A percentile compares a stretch with the other conserved stretches of the same genome.
Conservation (phyloP, 345 rosid genomes). For the Eucalyptus brandiana region DNA sequence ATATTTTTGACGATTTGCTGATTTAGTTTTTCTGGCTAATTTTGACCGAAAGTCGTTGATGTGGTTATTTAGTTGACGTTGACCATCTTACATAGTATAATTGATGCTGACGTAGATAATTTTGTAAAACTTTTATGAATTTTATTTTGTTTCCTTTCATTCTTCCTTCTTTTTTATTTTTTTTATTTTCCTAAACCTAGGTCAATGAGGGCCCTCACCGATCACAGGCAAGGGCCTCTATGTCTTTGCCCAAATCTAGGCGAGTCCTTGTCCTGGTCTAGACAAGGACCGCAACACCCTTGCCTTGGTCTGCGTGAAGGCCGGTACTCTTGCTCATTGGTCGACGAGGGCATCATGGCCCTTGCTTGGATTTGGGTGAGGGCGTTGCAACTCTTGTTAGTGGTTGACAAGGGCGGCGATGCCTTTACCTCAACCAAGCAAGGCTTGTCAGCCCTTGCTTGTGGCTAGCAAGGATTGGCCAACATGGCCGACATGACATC, state of each 20-base stretch:
- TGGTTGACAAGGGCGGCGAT: not conserved
- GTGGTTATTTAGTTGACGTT: no score
- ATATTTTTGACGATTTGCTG: no score
- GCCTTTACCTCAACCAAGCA: not conserved
- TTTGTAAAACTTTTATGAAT: no score
- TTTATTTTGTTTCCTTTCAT: no score
- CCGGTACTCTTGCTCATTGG: not conserved
- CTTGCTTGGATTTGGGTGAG: not conserved
- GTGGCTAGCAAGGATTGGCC: not conserved
- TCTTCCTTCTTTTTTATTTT: no score
- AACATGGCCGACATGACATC: not conserved
- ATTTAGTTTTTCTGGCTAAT: no score
- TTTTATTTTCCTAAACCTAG: not conserved
- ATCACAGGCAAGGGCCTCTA: not conserved
- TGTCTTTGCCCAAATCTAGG: not conserved
- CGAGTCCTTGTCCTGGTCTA: accelerated
- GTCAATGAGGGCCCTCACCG: not conserved
- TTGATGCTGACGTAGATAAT: accelerated
- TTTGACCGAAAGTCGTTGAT: not conserved
- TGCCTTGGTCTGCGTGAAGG: no score
- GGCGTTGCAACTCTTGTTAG: not conserved
- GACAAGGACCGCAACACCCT: no score
- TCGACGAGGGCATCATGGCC: not conserved
- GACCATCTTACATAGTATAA: no score
- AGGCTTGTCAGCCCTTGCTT: not conserved